Evolutionary conservation across 441 rosid species (phyloP).

Genomic region (Kokia cookei): DNA sequence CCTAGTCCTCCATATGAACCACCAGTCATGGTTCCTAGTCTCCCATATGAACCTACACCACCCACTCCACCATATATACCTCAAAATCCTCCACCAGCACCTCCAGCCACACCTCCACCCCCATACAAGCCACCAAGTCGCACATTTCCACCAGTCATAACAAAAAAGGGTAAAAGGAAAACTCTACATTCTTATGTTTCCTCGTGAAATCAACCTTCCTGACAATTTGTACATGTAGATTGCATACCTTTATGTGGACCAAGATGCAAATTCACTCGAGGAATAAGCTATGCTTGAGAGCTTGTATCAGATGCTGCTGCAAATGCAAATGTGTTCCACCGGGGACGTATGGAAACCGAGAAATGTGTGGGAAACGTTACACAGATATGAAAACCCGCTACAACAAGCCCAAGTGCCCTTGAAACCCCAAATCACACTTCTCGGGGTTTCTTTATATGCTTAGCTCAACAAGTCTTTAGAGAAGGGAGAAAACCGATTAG

Average conservation of each 20-base stretch:
- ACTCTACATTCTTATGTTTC: too few species aligned
- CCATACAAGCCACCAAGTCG: constrained; percentile 6
- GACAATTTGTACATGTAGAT: constrained; percentile 29
- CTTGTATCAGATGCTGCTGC: constrained; percentile 78
- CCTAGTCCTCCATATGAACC: constrained; percentile 4
- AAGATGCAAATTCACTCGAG: constrained; percentile 77
- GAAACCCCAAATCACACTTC: not conserved
- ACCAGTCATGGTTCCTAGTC: constrained; percentile 9
- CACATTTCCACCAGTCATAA: constrained; percentile 44
- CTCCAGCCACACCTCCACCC: constrained; percentile 13
- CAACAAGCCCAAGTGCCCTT: constrained; percentile 73
- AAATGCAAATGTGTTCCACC: constrained; percentile 94
- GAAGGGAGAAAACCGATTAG: not conserved
- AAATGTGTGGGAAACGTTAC: constrained; percentile 82
- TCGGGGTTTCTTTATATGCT: not conserved
- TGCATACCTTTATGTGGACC: constrained; percentile 60
- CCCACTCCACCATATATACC: constrained; percentile 15
- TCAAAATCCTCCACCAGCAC: constrained; percentile 10
- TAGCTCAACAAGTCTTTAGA: not conserved
- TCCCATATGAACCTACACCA: constrained; percentile 14
- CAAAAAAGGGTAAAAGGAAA: constrained; percentile 34
- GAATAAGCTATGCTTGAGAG: constrained; percentile 54
- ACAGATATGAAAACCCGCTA: constrained; percentile 67
- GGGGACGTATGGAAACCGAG: constrained; percentile 80
- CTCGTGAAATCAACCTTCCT: not conserved